phyloP scores from a whole-genome alignment of 495 filamentous ascomycete species.

The Viridothelium virens region DNA sequence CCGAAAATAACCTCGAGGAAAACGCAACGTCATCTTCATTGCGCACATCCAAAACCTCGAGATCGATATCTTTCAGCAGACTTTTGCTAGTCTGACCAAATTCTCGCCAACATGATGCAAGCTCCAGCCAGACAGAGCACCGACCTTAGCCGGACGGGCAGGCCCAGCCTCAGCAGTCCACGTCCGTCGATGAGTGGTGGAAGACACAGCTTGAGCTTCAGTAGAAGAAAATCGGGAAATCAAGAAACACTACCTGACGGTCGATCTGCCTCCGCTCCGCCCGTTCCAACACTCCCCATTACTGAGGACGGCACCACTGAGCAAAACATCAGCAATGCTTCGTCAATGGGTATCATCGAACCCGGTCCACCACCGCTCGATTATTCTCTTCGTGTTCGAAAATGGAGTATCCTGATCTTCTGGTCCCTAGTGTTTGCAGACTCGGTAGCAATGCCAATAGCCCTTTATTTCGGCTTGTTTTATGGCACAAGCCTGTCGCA shows the following conservation, averaged over 20 bases:
- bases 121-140: slow-evolving; percentile 9
- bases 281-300: slow-evolving; percentile 2
- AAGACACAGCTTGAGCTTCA: slow-evolving; percentile 3
- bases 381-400: slow-evolving; percentile 48
- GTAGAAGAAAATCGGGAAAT: slow-evolving; percentile 6
- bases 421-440: slow-evolving; percentile 52
- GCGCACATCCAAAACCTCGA: too few relatives aligned
- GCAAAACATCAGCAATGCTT: background rate
- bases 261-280: background rate
- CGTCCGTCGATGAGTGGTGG: background rate
- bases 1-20: background rate
- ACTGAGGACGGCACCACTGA: background rate
- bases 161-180: slow-evolving; percentile 6
- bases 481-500: slow-evolving; percentile 48
- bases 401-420: slow-evolving; percentile 49
- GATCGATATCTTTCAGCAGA: background rate
- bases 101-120: background rate
- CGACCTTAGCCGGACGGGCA: slow-evolving; percentile 2
- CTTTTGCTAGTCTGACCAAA: background rate
- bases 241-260: background rate
- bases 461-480: slow-evolving; percentile 51
- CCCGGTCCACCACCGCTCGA: slow-evolving; percentile 46
- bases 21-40: slow-evolving; percentile 1
- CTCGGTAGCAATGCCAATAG: slow-evolving; percentile 47
- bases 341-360: slow-evolving; percentile 23